phyloP scores from a whole-genome alignment of 345 rosid species.

The Eucalyptus melliodora region DNA sequence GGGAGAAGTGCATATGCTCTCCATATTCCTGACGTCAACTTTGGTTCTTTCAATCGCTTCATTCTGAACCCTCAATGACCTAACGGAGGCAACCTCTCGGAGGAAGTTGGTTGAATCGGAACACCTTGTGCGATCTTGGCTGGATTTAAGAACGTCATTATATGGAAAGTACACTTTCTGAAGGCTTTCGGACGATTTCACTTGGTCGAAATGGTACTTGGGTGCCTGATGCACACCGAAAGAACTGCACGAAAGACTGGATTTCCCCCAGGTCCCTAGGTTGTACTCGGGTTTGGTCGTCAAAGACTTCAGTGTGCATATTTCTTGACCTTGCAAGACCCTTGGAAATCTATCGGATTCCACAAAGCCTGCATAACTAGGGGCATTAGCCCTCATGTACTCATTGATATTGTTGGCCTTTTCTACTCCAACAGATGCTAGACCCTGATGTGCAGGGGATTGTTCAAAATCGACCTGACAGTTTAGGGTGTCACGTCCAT shows the following conservation, averaged over 20 bases:
- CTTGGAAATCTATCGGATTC: conserved; percentile 55
- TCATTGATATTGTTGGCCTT: conserved; percentile 20
- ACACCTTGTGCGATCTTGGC: conserved; percentile 15
- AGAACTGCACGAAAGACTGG: conserved; percentile 28
- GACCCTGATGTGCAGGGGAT: conserved; percentile 35
- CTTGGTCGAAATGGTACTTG: conserved; percentile 30
- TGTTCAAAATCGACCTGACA: conserved; percentile 53
- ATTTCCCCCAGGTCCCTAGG: conserved; percentile 40
- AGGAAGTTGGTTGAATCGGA: conserved; percentile 19
- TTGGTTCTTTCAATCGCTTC: conserved; percentile 26
- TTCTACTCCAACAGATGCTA: conserved; percentile 21
- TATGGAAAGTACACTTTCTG: conserved; percentile 34
- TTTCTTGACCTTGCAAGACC: conserved; percentile 99
- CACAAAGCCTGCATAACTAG: conserved; percentile 38
- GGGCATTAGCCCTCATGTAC: conserved; percentile 17
- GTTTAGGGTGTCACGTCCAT: conserved; percentile 48
- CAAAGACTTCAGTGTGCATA: conserved; percentile 52
- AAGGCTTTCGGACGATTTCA: conserved; percentile 33
- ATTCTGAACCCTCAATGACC: neutral
- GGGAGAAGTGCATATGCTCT: conserved; percentile 21
- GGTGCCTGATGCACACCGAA: conserved; percentile 31
- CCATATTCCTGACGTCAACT: conserved; percentile 14
- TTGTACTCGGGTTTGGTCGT: conserved; percentile 37
- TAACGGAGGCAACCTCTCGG: conserved; percentile 18
- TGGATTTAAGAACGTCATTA: conserved; percentile 9